A percentile compares a stretch with the other conserved stretches of the same genome.
phyloP scores from a whole-genome alignment of 202 grass and related monocot genomes.

The Panicum virgatum region DNA sequence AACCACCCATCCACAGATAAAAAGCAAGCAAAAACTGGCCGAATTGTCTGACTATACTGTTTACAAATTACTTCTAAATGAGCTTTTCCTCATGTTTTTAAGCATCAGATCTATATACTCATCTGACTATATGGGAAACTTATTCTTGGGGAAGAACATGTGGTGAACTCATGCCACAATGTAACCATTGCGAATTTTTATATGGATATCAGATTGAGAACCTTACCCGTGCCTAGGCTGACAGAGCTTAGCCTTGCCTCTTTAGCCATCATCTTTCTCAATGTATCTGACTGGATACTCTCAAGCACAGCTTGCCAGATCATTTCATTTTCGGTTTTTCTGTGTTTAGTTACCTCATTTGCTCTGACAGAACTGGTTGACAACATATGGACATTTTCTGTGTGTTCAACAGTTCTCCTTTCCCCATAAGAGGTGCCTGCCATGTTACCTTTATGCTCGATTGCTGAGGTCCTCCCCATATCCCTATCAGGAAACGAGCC shows the following conservation, averaged over 20 bases:
- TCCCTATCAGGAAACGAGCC: conserved; percentile 54
- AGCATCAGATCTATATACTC: background rate
- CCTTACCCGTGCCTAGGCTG: conserved; percentile 65
- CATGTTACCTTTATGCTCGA: conserved; percentile 37
- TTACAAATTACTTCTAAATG: background rate
- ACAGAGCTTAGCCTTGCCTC: conserved; percentile 72
- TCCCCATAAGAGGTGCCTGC: conserved; percentile 41
- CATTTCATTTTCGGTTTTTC: conserved; percentile 59
- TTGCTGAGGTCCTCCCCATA: conserved; percentile 31
- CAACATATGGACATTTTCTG: conserved; percentile 36
- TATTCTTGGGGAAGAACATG: background rate
- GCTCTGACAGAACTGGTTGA: conserved; percentile 39
- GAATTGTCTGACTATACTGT: background rate
- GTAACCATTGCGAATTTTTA: background rate
- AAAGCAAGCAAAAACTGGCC: background rate
- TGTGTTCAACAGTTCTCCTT: conserved; percentile 38
- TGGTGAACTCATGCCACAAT: conserved; percentile 6
- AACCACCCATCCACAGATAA: conserved; percentile 4
- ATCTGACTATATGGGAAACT: background rate
- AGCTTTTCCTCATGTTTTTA: conserved; percentile 10
- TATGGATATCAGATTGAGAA: conserved; percentile 30
- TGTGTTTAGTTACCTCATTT: conserved; percentile 39
- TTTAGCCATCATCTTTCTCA: conserved; percentile 79
- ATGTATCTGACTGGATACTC: conserved; percentile 67
- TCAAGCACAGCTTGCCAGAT: conserved; percentile 86